These are phyloP conservation scores for Phellopilus nigrolimitatus DNA, from an alignment of 1,284 basidiomycete genomes.

Conservation along the genomic window DNA sequence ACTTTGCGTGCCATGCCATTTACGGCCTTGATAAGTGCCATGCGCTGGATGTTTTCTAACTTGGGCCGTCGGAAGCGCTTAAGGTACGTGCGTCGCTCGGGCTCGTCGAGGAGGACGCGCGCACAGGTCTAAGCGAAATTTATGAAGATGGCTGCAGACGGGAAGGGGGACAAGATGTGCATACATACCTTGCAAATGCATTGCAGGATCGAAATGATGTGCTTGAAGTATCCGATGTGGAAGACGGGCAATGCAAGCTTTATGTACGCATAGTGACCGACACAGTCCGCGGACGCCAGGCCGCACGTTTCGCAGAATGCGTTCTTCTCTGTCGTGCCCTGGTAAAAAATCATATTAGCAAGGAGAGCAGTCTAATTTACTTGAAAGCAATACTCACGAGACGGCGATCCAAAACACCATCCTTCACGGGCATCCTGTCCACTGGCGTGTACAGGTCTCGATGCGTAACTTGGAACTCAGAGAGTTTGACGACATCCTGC, in stretches of 20 bases:
- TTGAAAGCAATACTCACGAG: constrained; percentile 51
- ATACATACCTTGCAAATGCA: constrained; percentile 87
- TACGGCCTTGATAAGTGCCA: constrained; percentile 84
- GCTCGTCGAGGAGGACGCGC: constrained; percentile 86
- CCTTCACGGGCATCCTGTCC: constrained; percentile 79
- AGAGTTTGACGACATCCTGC: constrained; percentile 90
- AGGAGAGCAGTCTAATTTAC: not conserved
- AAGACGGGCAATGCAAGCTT: constrained; percentile 96
- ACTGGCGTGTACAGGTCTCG: constrained; percentile 83
- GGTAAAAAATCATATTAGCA: constrained; percentile 15
- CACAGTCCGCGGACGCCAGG: constrained; percentile 88
- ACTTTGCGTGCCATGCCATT: constrained; percentile 87
- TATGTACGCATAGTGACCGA: constrained; percentile 97
- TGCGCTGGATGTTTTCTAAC: constrained; percentile 92
- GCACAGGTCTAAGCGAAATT: constrained; percentile 73
- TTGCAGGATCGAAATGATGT: constrained; percentile 90
- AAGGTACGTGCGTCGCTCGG: constrained; percentile 80
- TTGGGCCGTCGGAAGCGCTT: constrained; percentile 86
- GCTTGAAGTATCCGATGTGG: constrained; percentile 98
- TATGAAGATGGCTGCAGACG: too few species aligned
- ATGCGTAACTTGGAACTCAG: constrained; percentile 92
- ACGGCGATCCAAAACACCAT: constrained; percentile 87
- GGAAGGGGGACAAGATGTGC: not conserved
- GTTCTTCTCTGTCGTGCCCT: constrained; percentile 96
- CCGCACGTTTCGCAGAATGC: constrained; percentile 95